These are phyloP conservation scores for Coemansia sp. DNA, from an alignment of 192 early-diverging fungal genomes.

Conservation along the genomic window DNA sequence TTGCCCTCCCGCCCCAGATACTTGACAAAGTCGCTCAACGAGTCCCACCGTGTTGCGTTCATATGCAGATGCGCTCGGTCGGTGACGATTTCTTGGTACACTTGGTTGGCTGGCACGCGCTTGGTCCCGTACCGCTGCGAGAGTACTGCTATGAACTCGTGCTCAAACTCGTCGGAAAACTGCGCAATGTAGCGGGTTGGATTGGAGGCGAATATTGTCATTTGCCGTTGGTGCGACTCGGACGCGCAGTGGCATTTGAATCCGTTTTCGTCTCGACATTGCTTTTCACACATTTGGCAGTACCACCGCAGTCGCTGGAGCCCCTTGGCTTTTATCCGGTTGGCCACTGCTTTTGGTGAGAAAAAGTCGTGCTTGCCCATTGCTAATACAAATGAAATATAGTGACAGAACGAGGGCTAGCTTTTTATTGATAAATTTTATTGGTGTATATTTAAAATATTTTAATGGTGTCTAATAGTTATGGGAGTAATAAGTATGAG, in stretches of 20 bases:
- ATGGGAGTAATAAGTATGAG: background rate
- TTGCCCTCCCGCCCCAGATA: slow-evolving; percentile 82
- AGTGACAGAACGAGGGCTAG: background rate
- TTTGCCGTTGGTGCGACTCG: slow-evolving; percentile 90
- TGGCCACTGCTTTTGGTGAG: slow-evolving; percentile 86
- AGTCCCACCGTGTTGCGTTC: slow-evolving; percentile 92
- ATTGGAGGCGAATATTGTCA: slow-evolving; percentile 82
- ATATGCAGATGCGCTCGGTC: slow-evolving; percentile 93
- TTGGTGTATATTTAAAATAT: background rate
- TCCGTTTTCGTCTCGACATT: slow-evolving; percentile 92
- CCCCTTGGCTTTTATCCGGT: slow-evolving; percentile 91
- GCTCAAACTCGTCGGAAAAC: slow-evolving; percentile 80
- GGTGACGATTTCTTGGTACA: slow-evolving; percentile 95
- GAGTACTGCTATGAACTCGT: slow-evolving; percentile 80
- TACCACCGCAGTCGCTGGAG: slow-evolving; percentile 88
- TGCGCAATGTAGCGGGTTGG: slow-evolving; percentile 72
- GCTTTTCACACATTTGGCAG: slow-evolving; percentile 92
- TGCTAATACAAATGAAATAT: background rate
- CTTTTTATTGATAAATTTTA: background rate
- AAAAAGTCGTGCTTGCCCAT: slow-evolving; percentile 73
- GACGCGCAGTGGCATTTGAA: slow-evolving; percentile 91
- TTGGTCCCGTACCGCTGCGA: slow-evolving; percentile 79
- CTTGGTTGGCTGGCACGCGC: slow-evolving; percentile 85
- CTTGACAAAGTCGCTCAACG: slow-evolving; percentile 87
- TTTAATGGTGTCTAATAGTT: background rate